phyloP scores from a whole-genome alignment of 257 asterid genomes.

The Verbena officinalis region DNA sequence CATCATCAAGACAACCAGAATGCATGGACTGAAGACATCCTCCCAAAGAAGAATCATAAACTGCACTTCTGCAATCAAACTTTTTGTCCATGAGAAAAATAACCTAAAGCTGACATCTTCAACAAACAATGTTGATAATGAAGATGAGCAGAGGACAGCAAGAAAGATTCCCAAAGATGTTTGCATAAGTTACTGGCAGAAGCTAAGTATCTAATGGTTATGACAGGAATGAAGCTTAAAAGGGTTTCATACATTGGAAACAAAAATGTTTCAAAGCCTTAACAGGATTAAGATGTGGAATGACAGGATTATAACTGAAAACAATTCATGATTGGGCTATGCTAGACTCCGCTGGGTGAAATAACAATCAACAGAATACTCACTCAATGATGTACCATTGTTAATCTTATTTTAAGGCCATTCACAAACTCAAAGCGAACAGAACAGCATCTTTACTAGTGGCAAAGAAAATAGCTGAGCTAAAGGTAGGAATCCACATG shows the following conservation, averaged over 20 bases:
- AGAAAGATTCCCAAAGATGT: conserved; percentile 17
- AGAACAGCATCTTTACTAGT: too few relatives aligned
- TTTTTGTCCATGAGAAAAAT: conserved; percentile 30
- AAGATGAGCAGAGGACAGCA: conserved; percentile 17
- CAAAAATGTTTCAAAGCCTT: conserved; percentile 1
- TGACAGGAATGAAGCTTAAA: background rate
- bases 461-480: too few relatives aligned
- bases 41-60: conserved; percentile 82
- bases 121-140: conserved; percentile 24
- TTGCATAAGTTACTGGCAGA: conserved; percentile 14
- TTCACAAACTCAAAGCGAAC: too few relatives aligned
- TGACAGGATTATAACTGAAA: background rate
- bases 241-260: background rate
- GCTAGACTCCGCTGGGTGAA: conserved; percentile 18
- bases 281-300: background rate
- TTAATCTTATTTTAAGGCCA: conserved; percentile 5
- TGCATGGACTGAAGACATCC: conserved; percentile 74
- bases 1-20: conserved; percentile 74
- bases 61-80: conserved; percentile 59
- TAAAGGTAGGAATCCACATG: background rate
- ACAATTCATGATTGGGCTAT: conserved; percentile 9
- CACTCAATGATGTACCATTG: conserved; percentile 20
- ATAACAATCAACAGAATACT: conserved; percentile 13
- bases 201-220: conserved; percentile 15
- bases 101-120: conserved; percentile 19